Base-by-base conservation (phyloP, 352 stramenopile genomes). In the Phytophthora ohioensis region DNA sequence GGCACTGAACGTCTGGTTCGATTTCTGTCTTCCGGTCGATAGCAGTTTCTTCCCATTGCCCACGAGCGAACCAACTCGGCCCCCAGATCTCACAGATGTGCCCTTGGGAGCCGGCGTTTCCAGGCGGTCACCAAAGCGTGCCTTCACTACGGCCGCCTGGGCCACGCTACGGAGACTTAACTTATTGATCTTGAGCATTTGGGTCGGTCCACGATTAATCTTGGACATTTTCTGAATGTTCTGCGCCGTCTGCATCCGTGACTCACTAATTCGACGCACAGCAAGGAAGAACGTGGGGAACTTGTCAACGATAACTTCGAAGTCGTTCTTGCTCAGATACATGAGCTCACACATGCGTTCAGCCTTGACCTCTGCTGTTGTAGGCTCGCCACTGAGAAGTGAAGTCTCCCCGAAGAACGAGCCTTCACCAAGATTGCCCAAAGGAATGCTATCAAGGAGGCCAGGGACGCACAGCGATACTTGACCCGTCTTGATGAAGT, bases 331-430 rank as follows among this genome's bases (percentile, higher is more conserved):
- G 13, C 66, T 84, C 15, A 93, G 62, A 60, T 84, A 91, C 48
- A 81, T 82, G 31, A 93, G 75, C 61, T 93, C 86, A 5, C 74
- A 85, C 56, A 93, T 85, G 15, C 74, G 76, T 46, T 90, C 81
- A 15, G 84, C 85, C 27, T 82, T 82, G 42, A 92, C 78, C 27
- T 92, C 86, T 4, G 86, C 82, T 30, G 75, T 79, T 21, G 82
- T 76, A 4, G 85, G 69, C 43, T 88, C 68, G n/a, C 79, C 78
- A 17, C 74, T 90, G 2, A 91, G 73, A 11, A 92, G 60, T n/a
- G 84, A 87, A 0, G 78, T 82, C 63, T 92, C 87, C 1, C 87
- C 87, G 45, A 94, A 94, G 63, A 92, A 94, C 0, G 82, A 92
- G 7, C 87, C 87, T 70, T 91, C 87, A 10, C 80, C 77, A 2